Evolutionary conservation across 169 alveolate species (phyloP).

Genomic region (Fabrea salina): DNA sequence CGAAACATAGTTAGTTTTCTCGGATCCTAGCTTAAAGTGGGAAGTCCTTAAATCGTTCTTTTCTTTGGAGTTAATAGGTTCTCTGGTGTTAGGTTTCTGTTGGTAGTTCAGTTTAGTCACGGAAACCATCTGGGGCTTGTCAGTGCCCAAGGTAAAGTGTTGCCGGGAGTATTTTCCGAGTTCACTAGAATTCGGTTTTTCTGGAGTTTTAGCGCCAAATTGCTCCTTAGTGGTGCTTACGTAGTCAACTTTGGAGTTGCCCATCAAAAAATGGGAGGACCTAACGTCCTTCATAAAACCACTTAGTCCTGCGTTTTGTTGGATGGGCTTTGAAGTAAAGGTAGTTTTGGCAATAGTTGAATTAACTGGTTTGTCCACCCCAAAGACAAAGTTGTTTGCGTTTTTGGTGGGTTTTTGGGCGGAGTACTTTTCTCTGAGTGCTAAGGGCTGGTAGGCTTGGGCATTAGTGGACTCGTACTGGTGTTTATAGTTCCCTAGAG

Average conservation of each 20-base stretch:
- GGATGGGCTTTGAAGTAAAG: background rate
- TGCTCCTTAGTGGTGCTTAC: background rate
- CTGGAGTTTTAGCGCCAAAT: background rate
- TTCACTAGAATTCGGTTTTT: background rate
- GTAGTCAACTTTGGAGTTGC: background rate
- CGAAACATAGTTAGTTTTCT: background rate
- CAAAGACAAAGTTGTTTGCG: too few relatives aligned
- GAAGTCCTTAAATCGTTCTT: slow-evolving; percentile 25
- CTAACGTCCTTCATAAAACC: slow-evolving; percentile 16
- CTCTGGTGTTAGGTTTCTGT: background rate
- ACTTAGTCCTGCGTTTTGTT: background rate
- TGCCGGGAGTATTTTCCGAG: background rate
- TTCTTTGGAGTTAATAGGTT: background rate
- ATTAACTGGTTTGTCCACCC: background rate
- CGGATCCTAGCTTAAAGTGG: slow-evolving; percentile 9
- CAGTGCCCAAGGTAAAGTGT: background rate
- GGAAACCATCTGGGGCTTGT: background rate
- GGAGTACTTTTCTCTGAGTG: too few relatives aligned
- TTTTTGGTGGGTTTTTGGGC: too few relatives aligned
- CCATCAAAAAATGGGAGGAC: slow-evolving; percentile 14
- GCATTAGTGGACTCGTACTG: background rate
- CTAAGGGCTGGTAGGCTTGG: too few relatives aligned
- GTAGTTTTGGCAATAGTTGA: background rate
- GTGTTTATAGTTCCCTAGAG: background rate
- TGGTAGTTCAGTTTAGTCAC: background rate